phyloP scores from a whole-genome alignment of 176 grass and related monocot genomes.

The Aegilops bicornis region DNA sequence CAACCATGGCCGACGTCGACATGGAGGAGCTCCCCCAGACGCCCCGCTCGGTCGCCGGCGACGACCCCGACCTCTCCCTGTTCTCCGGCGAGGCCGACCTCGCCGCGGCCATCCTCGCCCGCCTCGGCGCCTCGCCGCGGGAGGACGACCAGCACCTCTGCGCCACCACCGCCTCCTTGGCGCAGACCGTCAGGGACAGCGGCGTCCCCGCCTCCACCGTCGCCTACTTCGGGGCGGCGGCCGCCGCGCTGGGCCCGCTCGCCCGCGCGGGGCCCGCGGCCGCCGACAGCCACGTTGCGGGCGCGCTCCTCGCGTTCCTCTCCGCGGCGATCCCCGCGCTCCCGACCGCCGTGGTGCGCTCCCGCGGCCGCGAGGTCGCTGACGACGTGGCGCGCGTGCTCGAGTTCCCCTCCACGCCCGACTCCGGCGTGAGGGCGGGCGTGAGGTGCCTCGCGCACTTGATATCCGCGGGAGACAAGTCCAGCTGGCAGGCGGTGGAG shows the following conservation, averaged over 20 bases:
- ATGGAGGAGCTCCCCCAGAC: slow-evolving; percentile 40
- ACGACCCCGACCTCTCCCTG: slow-evolving; percentile 39
- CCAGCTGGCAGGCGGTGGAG: slow-evolving; percentile 60
- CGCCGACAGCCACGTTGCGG: slow-evolving; percentile 44
- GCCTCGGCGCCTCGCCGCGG: slow-evolving; percentile 49
- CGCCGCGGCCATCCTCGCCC: slow-evolving; percentile 47
- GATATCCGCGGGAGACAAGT: slow-evolving; percentile 59
- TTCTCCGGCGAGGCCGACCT: slow-evolving; percentile 47
- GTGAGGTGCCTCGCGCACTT: slow-evolving; percentile 75
- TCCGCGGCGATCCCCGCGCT: slow-evolving; percentile 50
- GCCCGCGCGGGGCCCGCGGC: slow-evolving; percentile 40
- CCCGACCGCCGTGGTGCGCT: slow-evolving; percentile 43
- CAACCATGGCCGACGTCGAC: slow-evolving; percentile 51
- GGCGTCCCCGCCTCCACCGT: slow-evolving; percentile 43
- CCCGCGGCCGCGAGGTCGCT: slow-evolving; percentile 43
- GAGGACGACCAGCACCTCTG: slow-evolving; percentile 85
- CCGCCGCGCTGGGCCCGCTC: slow-evolving; percentile 52
- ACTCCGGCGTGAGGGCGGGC: slow-evolving; percentile 64
- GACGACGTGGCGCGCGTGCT: slow-evolving; percentile 62
- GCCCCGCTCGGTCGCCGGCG: slow-evolving; percentile 30
- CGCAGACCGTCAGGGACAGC: slow-evolving; percentile 68
- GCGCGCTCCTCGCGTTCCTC: slow-evolving; percentile 71
- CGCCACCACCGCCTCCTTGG: slow-evolving; percentile 66
- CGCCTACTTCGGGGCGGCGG: slow-evolving; percentile 69
- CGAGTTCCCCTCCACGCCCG: slow-evolving; percentile 57